Percentiles rank a stretch among this genome's conserved stretches.
Evolutionary conservation across 129 eudicot genomes (phyloP).

Genomic region (Chrysanthemum lavandulifolium): DNA sequence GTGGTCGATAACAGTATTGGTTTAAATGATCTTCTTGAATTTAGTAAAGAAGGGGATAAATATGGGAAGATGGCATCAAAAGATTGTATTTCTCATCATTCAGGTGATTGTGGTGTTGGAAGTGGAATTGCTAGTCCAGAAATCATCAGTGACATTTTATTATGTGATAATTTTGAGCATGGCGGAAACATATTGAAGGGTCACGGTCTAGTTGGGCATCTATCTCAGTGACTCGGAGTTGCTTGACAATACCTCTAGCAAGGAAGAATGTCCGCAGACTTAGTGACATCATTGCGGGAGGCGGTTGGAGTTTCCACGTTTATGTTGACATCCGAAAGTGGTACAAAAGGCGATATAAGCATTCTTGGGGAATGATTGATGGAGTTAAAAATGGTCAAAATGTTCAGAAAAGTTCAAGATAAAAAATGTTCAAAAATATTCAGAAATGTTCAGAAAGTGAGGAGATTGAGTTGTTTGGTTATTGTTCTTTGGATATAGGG

Average conservation of each 20-base stretch:
- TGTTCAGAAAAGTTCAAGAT: constrained; percentile 35
- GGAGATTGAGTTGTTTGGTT: no score
- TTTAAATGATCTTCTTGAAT: no score
- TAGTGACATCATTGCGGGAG: constrained; percentile 17
- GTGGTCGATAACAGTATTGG: no score
- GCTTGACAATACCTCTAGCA: constrained; percentile 29
- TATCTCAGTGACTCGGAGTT: constrained; percentile 22
- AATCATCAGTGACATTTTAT: constrained; percentile 31
- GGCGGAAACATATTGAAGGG: constrained; percentile 22
- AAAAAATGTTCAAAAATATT: neutral
- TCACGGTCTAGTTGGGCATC: constrained; percentile 32
- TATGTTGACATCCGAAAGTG: constrained; percentile 32
- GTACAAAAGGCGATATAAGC: constrained; percentile 31
- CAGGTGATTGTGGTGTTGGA: constrained; percentile 31
- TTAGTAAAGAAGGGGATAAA: no score
- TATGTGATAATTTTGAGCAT: constrained; percentile 5
- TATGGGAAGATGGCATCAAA: neutral
- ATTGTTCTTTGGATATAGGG: no score
- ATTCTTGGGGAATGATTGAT: constrained; percentile 32
- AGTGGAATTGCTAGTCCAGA: constrained; percentile 44
- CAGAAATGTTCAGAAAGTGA: no score
- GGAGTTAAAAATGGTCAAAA: constrained; percentile 34
- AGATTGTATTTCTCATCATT: constrained; percentile 35
- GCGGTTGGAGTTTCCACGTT: constrained; percentile 27
- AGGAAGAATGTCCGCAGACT: constrained; percentile 27